phyloP scores from a whole-genome alignment of 2,329 filamentous ascomycete genomes.

The Thyridium curvatum region DNA sequence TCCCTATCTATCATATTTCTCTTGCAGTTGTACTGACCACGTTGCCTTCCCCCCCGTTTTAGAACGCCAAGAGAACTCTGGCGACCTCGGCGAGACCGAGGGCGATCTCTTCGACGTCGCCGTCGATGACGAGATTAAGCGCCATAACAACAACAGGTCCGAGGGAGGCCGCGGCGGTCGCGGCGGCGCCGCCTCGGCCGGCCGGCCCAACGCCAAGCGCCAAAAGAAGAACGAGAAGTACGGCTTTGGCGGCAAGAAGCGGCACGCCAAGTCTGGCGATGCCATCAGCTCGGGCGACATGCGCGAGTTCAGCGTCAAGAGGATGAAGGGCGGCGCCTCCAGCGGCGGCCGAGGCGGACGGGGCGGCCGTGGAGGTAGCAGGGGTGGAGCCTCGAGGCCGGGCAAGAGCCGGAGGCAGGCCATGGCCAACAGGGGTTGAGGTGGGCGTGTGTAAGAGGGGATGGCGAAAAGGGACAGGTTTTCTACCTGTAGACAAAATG shows the following conservation, averaged over 20 bases:
- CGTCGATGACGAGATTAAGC: conserved; percentile 61
- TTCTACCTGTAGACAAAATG: neutral
- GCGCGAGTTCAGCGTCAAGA: conserved; percentile 71
- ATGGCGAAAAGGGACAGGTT: neutral
- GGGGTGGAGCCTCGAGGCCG: conserved; percentile 24
- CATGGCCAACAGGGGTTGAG: conserved; percentile 27
- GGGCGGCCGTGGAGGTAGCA: conserved; percentile 34
- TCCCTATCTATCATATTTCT: no score
- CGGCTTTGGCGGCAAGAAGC: conserved; percentile 95
- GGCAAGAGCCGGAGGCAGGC: conserved; percentile 49
- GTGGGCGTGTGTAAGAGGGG: neutral
- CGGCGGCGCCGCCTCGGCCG: conserved; percentile 21
- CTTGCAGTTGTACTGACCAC: no score
- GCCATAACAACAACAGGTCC: conserved; percentile 18
- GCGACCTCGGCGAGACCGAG: conserved; percentile 63
- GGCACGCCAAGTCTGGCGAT: conserved; percentile 84
- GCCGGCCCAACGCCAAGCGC: conserved; percentile 60
- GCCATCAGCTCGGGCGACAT: conserved; percentile 77
- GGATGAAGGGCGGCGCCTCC: conserved; percentile 63
- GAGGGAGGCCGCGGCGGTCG: conserved; percentile 23
- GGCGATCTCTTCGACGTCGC: conserved; percentile 88
- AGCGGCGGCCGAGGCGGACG: conserved; percentile 5
- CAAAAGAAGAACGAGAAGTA: conserved; percentile 93
- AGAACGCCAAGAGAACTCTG: conserved; percentile 76
- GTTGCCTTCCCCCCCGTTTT: conserved; percentile 4